phyloP scores from a whole-genome alignment of 2,329 filamentous ascomycete genomes.

The Paracorniculantispora psalliotae region DNA sequence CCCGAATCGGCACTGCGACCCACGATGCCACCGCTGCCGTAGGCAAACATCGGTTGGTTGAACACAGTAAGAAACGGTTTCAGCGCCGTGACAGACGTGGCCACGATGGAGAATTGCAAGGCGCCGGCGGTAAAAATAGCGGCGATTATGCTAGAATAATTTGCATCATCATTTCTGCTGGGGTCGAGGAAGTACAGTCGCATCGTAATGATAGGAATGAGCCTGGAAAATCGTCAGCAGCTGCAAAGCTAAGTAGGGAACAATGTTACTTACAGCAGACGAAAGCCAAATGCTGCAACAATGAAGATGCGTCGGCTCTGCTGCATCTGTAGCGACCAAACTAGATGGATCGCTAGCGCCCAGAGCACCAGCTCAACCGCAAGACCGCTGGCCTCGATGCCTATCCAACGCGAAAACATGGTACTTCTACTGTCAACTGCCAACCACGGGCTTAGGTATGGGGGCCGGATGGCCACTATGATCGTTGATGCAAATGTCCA shows the following conservation, averaged over 20 bases:
- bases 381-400: constrained; percentile 10
- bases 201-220: neutral
- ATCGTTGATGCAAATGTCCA: constrained; percentile 10
- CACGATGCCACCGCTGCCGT: neutral
- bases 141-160: constrained; percentile 4
- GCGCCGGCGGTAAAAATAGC: constrained; percentile 11
- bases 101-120: constrained; percentile 12
- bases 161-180: neutral
- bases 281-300: constrained; percentile 13
- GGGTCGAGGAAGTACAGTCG: constrained; percentile 10
- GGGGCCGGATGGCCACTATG: neutral
- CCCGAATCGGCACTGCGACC: neutral
- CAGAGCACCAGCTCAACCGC: constrained; percentile 11
- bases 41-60: neutral
- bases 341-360: constrained; percentile 9
- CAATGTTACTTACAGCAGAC: neutral
- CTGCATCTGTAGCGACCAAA: constrained; percentile 13
- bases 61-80: constrained; percentile 14
- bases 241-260: no score
- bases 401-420: constrained; percentile 10
- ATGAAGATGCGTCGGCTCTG: constrained; percentile 6
- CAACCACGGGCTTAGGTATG: neutral
- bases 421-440: neutral
- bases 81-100: constrained; percentile 12
- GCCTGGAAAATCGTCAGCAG: neutral